Evolutionary conservation across 2,329 filamentous ascomycete genomes (phyloP).

Genomic region (Pseudogymnoascus sp.): DNA sequence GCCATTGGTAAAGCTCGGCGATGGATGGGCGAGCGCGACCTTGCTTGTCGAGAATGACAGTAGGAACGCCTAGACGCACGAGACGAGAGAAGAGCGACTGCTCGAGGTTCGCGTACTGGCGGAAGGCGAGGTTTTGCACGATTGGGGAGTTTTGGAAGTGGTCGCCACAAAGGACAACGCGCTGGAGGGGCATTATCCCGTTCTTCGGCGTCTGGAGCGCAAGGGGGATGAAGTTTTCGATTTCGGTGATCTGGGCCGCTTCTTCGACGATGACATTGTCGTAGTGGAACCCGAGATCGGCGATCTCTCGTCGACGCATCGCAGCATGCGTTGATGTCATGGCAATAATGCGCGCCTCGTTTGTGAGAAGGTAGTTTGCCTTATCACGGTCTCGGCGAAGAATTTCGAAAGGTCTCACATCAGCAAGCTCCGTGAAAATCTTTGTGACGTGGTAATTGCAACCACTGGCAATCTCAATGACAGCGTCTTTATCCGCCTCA

Average conservation of each 20-base stretch:
- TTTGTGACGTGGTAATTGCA: conserved; percentile 84
- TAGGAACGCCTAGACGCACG: conserved; percentile 85
- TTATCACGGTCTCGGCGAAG: conserved; percentile 82
- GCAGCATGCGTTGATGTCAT: conserved; percentile 99
- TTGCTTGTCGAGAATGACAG: conserved; percentile 84
- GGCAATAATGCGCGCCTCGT: conserved; percentile 92
- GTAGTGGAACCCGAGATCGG: conserved; percentile 87
- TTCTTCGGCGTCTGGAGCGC: conserved; percentile 78
- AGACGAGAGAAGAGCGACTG: conserved; percentile 91
- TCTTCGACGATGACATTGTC: conserved; percentile 99
- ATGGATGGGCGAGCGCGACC: conserved; percentile 83
- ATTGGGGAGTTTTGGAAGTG: conserved; percentile 96
- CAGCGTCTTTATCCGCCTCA: conserved; percentile 54
- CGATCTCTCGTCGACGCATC: conserved; percentile 86
- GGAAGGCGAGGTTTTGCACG: conserved; percentile 88
- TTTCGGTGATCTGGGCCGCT: conserved; percentile 93
- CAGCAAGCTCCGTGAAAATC: conserved; percentile 85
- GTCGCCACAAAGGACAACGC: conserved; percentile 88
- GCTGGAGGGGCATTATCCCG: conserved; percentile 68
- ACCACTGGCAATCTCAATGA: conserved; percentile 69
- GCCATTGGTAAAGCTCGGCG: conserved; percentile 86
- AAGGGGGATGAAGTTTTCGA: conserved; percentile 92
- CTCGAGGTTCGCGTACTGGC: conserved; percentile 91
- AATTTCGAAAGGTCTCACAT: conserved; percentile 93
- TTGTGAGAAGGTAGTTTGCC: conserved; percentile 89